Base-by-base conservation (phyloP, 2,329 filamentous ascomycete genomes). In the Cercospora sp. region DNA sequence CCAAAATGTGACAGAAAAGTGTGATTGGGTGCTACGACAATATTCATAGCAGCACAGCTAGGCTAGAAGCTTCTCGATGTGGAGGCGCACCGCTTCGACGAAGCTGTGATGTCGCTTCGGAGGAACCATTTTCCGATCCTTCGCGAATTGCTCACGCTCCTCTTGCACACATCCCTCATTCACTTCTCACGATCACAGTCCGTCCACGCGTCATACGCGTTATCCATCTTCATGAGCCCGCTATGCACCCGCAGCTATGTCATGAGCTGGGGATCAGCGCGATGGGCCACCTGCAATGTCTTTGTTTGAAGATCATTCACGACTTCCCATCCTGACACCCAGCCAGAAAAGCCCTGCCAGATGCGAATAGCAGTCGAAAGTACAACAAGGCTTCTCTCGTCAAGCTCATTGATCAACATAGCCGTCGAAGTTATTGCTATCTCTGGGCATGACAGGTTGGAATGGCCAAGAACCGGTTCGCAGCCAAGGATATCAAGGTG, bases 11-110 rank as follows among this genome's bases (percentile, higher is more conserved):
- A 59, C 28, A 32, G 13, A 34, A 21, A 53, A n/a, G 21, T 28
- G 49, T 53, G 49, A 28, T 53, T 16, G 49, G 49, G 55, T 37
- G 28, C 28, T 34, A 24, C 55, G 12, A 37, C 55, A 32, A 59
- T 34, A 59, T 59, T 37, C 55, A 59, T 37, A 37, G 49, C 49
- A 53, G 49, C 49, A 53, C 49, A 58, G 28, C 55, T 59, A 34
- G 55, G 28, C 55, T 59, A 59, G 55, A 59, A 59, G 55, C 55
- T 59, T 59, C 55, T 59, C 55, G 55, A 59, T 59, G 55, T 59
- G 55, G 55, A 59, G 55, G 55, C 28, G 55, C 55, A n/a, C 37
- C 32, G 55, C 24, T 59, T 59, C 30, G 55, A 37, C n/a, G n/a
- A 57, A 24, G 28, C 32, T 34, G 55, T 59, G 55, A 59, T 59